Evolutionary conservation across 2,329 filamentous ascomycete species (phyloP), one percentile per base, ranked within the genome.

Genomic region (Penicillium sp.): DNA sequence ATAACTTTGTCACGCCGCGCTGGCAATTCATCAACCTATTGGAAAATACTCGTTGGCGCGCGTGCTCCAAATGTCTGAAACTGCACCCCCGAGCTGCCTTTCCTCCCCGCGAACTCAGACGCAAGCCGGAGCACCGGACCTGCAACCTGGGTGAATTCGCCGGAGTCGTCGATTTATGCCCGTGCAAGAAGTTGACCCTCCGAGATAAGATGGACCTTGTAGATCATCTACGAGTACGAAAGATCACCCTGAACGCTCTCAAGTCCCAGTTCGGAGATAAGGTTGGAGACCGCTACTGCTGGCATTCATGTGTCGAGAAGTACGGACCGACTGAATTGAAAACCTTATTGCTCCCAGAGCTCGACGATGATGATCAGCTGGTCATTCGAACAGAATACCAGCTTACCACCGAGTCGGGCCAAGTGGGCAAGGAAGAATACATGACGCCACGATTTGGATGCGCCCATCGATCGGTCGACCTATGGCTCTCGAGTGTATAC

Each of bases 381-480:
- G 48, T 56, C 23, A 58, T 72, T 25, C 63, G 66, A n/a, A 70
- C 68, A 13, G 67, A 71, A 49, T 72, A 72, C 45, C 60, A 60
- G n/a, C 54, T 72, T 51, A 63, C 62, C 7, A 70, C 64, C 3
- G 60, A 59, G 7, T 55, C 63, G 1, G 66, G 65, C 13, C 65
- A 68, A 44, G 60, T 71, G 9, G 69, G 67, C 7, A 71, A 69
- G 53, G 66, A 70, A 50, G 64, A 68, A 38, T 60, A 56, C 29
- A 70, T 71, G 56, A 70, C 69, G 7, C 63, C 69, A n/a, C 66
- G 69, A 1, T 71, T 71, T 44, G 69, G 68, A 38, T 72, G 69
- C 42, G 67, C 69, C 18, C 69, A 72, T 52, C 61, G 69, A 44
- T 71, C 69, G 0, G 57, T 71, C 44, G 69, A 72, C 51, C 52